Evolutionary conservation across 257 asterid species (phyloP).

Genomic region (Fraxinus quadrangulata): DNA sequence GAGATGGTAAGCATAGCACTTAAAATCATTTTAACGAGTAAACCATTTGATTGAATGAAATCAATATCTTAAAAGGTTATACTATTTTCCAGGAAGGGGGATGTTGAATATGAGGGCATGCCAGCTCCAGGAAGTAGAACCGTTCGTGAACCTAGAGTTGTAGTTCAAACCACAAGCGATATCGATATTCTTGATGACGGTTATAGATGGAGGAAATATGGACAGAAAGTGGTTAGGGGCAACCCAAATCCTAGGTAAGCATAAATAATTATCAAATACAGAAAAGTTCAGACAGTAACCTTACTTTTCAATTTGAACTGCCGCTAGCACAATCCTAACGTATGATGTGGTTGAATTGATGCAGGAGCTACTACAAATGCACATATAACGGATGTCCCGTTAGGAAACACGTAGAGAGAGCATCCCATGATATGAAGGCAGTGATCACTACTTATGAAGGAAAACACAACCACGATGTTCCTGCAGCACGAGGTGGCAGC

Average conservation of each 20-base stretch:
- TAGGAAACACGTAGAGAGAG: slow-evolving; percentile 61
- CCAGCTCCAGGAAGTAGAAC: slow-evolving; percentile 48
- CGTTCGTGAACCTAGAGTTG: slow-evolving; percentile 52
- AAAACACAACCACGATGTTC: slow-evolving; percentile 62
- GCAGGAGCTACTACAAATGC: slow-evolving; percentile 62
- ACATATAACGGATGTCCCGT: slow-evolving; percentile 51
- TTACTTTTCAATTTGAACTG: background rate
- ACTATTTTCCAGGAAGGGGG: slow-evolving; percentile 45
- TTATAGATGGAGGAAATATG: slow-evolving; percentile 60
- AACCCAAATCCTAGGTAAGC: slow-evolving; percentile 59
- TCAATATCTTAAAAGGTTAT: background rate
- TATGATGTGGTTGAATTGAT: background rate
- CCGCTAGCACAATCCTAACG: background rate
- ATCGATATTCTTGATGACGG: slow-evolving; percentile 62
- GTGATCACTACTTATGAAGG: slow-evolving; percentile 62
- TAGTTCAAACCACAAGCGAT: slow-evolving; percentile 56
- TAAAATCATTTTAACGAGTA: background rate
- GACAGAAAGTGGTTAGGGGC: slow-evolving; percentile 59
- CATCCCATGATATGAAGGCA: slow-evolving; percentile 54
- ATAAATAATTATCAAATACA: background rate
- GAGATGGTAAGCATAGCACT: slow-evolving; percentile 41
- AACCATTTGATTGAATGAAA: background rate
- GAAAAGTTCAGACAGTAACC: background rate
- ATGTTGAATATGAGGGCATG: slow-evolving; percentile 40
- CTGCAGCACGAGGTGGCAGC: slow-evolving; percentile 54